Base-by-base conservation (phyloP, 495 filamentous ascomycete genomes). In the Neurospora sublineolata region DNA sequence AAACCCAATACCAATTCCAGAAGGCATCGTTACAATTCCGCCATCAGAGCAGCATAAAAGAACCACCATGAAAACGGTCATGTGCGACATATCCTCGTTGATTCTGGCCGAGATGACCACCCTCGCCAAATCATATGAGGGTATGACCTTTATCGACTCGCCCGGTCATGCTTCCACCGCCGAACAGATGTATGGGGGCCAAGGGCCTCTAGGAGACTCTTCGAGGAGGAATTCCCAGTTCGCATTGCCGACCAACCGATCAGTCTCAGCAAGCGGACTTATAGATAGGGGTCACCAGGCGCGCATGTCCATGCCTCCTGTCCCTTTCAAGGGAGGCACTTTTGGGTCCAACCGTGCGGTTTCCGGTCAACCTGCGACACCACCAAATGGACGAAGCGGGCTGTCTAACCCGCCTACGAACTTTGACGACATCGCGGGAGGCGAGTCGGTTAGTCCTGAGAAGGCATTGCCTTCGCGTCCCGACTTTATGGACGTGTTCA, bases 21-120 rank as follows among this genome's bases (percentile, higher is more conserved):
- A 89, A 74, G 88, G 86, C 44, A 84, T 96, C 39, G 83, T 92
- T 41, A 85, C 89, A 68, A 88, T 99, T 18, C 94, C 93, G n/a
- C 86, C 89, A 0, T 83, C 84, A 20, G 86, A 90, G 71, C 84
- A 88, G 23, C 92, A 89, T 40, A 92, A 89, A 78, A 87, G 89
- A 60, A 96, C 93, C n/a, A 97, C 92, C 4, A 94, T 97, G 84
- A 97, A 95, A 80, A 97, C 93, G 3, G 87, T 97, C 73, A 90
- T 98, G 85, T 97, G 95, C 77, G 94, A 97, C 80, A 87, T 97
- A 67, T 94, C 93, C 5, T 90, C 93, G 23, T 76, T 91, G 20
- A 81, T 99, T 44, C 84, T 99, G 30, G 92, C 91, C 11, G 94
- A 97, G 77, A 87, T 99, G 86, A 92, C 92, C 38, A 90, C 89